Percentiles rank a stretch among this genome's conserved stretches.
These are phyloP conservation scores for Mitragyna speciosa DNA, from an alignment of 257 asterid species.

Conservation along the genomic window DNA sequence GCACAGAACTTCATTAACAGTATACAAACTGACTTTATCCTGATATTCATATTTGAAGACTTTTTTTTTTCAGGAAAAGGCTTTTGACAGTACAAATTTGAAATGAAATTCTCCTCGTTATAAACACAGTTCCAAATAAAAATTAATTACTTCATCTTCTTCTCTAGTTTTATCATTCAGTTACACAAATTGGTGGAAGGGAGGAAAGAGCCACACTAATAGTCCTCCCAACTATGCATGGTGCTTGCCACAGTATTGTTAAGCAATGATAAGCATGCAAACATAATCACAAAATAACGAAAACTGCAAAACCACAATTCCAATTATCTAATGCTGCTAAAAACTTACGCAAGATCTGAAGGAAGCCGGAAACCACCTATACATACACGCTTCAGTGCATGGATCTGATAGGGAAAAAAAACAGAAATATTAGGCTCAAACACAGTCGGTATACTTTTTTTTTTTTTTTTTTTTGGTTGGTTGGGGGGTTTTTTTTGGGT, in stretches of 20 bases:
- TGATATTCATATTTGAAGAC: too few species aligned
- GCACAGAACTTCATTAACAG: neutral
- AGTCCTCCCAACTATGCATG: neutral
- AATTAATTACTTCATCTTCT: too few species aligned
- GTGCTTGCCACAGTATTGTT: too few species aligned
- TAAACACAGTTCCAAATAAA: too few species aligned
- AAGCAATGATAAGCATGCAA: neutral
- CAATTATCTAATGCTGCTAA: neutral
- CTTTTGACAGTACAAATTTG: too few species aligned
- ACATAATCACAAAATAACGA: too few species aligned
- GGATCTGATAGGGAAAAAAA: constrained; percentile 55
- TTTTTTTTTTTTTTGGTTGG: too few species aligned
- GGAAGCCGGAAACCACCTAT: constrained; percentile 96
- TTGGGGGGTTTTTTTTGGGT: too few species aligned
- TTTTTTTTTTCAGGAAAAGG: neutral
- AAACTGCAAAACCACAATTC: neutral
- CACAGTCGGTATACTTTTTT: neutral
- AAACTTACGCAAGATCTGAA: constrained; percentile 79
- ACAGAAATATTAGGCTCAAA: neutral
- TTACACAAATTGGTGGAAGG: neutral
- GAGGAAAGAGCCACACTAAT: too few species aligned
- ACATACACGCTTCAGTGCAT: constrained; percentile 85
- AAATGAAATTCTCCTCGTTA: neutral
- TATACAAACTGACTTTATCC: too few species aligned
- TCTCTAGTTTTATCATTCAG: neutral